These are phyloP conservation scores for Sclerotinia trifoliorum DNA, from an alignment of 2,329 filamentous ascomycete species.

Conservation along the genomic window DNA sequence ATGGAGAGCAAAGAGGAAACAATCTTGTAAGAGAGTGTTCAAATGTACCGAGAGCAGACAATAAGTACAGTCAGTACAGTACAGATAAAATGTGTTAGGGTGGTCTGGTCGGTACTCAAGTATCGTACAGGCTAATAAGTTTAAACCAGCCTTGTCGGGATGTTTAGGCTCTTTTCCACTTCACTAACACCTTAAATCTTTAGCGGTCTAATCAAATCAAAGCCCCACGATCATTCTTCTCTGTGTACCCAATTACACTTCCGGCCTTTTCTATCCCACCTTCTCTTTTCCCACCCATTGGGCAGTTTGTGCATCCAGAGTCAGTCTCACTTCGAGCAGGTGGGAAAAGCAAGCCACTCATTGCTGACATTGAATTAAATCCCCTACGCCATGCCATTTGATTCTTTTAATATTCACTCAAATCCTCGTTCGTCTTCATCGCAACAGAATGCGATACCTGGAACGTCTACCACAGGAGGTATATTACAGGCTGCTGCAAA, in stretches of 20 bases:
- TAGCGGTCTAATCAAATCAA: slow-evolving; percentile 2
- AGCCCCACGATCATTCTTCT: not conserved
- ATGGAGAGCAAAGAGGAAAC: not conserved
- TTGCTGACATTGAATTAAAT: not conserved
- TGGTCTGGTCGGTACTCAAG: not conserved
- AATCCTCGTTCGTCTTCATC: slow-evolving; percentile 30
- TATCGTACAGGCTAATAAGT: not conserved
- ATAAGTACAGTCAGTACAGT: not conserved
- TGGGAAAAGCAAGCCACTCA: not conserved
- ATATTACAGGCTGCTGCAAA: slow-evolving; percentile 37
- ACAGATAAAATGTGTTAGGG: not conserved
- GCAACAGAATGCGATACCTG: slow-evolving; percentile 32
- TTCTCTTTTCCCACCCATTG: not conserved
- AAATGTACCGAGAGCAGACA: too few species aligned
- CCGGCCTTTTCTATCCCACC: not conserved
- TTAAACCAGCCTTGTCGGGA: not conserved
- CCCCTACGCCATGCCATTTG: slow-evolving; percentile 21
- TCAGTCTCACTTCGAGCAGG: not conserved
- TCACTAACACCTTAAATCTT: not conserved
- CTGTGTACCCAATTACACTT: not conserved
- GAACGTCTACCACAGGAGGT: slow-evolving; percentile 30
- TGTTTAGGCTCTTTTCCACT: slow-evolving; percentile 4
- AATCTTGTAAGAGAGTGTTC: too few species aligned
- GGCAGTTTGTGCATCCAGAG: not conserved
- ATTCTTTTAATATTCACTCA: slow-evolving; percentile 31